Base-by-base conservation (phyloP, 1,139 yeast species). In the Zygotorulaspora mrakii region DNA sequence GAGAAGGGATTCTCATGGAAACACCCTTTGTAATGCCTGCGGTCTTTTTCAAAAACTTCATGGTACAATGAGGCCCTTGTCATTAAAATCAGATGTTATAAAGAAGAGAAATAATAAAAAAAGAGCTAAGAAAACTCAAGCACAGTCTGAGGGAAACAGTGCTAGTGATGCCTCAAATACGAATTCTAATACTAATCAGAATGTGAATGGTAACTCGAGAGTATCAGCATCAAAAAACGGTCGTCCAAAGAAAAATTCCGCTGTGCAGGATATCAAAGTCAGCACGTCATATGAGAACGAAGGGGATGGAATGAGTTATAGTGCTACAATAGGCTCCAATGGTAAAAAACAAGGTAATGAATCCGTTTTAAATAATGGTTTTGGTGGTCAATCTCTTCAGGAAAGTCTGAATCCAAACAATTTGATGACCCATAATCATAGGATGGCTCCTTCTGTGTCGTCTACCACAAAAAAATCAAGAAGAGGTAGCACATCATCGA, bases 21-120 rank as follows among this genome's bases (percentile, higher is more conserved):
- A 88, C 59, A 95, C 95, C 1, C 67, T 91, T 46, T 91, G 97
- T 64, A 91, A 91, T 64, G 97, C 98, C 0, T 91, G 98, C 68
- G 98, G 97, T 0, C 70, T 91, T 46, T 91, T 91, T 59, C 77
- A 86, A 55, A 91, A 91, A 65, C 70, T 91, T 34, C 97, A 91
- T 59, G 98, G 97, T 14, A 87, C 94, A 21, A 94, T 91, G 54
- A 73, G 97, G 53, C 98, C 98, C 5, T 71, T 91, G 45, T 82
- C 94, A 14, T 69, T 91, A 55, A 91, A 91, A 59, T 86, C 96
- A 0, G 97, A 91, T 65, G 91, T 94, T 10, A 91, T 91, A 52
- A 87, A 88, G 67, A 86, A 89, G 59, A 74, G 98, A 55, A 67
- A 65, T 43, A 56, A 68, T 45, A 51, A 64, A 58, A 65, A 63